Evolutionary conservation across 495 filamentous ascomycete genomes (phyloP), one percentile per base, ranked within the genome.

Genomic region (Neurospora sp.): DNA sequence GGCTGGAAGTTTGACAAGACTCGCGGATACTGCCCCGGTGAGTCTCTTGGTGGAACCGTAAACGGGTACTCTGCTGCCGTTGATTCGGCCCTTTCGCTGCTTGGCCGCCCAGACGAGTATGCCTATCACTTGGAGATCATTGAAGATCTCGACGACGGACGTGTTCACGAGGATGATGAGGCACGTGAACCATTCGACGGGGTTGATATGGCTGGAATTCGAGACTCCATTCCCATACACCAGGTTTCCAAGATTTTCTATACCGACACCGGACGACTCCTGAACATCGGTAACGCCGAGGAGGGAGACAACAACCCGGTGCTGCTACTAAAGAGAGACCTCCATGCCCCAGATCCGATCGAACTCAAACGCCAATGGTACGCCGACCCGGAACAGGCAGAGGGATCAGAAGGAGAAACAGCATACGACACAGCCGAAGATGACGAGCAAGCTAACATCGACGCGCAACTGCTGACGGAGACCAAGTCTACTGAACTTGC

Each of bases 171-270:
- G 3, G 89, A 91, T 68, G 94, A 97, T 37, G 91, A 92, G 0
- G 80, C 79, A 39, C 77, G 83, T 7, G 86, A 87, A 72, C 90
- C 92, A 0, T 97, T 89, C 75, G 93, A 93, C 74, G 93, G 90
- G 39, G 84, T 98, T 27, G 71, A 81, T 8, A 78, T 81, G 37
- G 94, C 96, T 31, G 96, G 96, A 6, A 90, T 98, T 22, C 85
- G 94, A 39, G 92, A 97, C 75, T 86, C 89, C 38, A 85, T 99
- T 7, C 96, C 96, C 0, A 90, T 99, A 40, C 90, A 96, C 78
- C 90, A 98, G 76, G 89, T 98, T 10, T 93, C 93, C 31, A 98
- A 96, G 76, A 96, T 99, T 35, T 98, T 99, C 81, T 99, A 98
- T 75, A 95, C 96, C 16, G 93, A 98, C 75, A 97, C 96, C 4